Evolutionary conservation across 345 rosid genomes (phyloP).

Genomic region (Salix suchowensis): DNA sequence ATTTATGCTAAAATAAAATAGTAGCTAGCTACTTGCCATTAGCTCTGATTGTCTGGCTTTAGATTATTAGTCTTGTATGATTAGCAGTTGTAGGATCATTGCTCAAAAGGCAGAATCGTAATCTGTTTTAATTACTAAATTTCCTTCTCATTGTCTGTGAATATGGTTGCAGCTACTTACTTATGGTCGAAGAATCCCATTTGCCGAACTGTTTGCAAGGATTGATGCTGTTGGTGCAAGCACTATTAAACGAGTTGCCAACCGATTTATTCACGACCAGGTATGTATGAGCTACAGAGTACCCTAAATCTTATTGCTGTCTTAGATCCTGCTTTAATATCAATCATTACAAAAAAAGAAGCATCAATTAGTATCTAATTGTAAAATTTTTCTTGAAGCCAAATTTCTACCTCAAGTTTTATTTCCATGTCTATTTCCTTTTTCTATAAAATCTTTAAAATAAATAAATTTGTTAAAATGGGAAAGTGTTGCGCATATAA

Average conservation of each 20-base stretch:
- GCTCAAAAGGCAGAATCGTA: not conserved
- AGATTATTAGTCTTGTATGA: not conserved
- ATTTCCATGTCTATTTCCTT: not conserved
- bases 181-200: slow-evolving; percentile 90
- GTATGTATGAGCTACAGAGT: slow-evolving; percentile 46
- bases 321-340: not conserved
- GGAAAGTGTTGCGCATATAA: not conserved
- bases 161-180: slow-evolving; percentile 67
- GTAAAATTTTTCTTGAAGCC: not conserved
- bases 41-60: not conserved
- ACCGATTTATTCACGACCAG: slow-evolving; percentile 78
- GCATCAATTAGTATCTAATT: not conserved
- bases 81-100: not conserved
- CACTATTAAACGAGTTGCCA: slow-evolving; percentile 86
- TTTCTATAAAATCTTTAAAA: not conserved
- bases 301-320: not conserved
- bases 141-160: slow-evolving; percentile 4
- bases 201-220: slow-evolving; percentile 81
- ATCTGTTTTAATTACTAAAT: not conserved
- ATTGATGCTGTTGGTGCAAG: slow-evolving; percentile 89
- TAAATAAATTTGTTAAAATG: not conserved
- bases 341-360: not conserved
- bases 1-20: not conserved
- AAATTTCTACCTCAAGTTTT: not conserved
- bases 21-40: not conserved